These are phyloP conservation scores for Hygrophoropsis aurantiaca DNA, from an alignment of 768 basidiomycete genomes.

Conservation along the genomic window DNA sequence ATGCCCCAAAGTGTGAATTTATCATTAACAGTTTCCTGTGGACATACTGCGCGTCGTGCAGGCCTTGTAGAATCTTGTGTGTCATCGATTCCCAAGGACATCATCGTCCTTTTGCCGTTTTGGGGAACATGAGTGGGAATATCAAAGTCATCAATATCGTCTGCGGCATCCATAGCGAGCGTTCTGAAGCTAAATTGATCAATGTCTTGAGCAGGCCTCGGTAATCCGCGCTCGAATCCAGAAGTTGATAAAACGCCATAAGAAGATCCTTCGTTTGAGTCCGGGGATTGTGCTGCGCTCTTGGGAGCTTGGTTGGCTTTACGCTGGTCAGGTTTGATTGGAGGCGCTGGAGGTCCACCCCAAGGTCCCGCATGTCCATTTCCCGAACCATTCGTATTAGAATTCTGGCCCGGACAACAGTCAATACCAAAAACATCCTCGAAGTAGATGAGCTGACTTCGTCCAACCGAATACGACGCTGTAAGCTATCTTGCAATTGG, in stretches of 20 bases:
- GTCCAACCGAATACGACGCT: slow-evolving; percentile 42
- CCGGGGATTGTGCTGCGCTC: slow-evolving; percentile 10
- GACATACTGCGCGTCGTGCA: slow-evolving; percentile 24
- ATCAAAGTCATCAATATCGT: slow-evolving; percentile 24
- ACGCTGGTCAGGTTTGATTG: slow-evolving; percentile 1
- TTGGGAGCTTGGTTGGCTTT: slow-evolving; percentile 9
- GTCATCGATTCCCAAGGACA: slow-evolving; percentile 18
- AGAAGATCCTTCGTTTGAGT: slow-evolving; percentile 8
- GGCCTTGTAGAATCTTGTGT: slow-evolving; percentile 24
- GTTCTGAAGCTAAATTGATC: slow-evolving; percentile 21
- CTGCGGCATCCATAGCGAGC: slow-evolving; percentile 25
- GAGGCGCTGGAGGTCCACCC: slow-evolving; percentile 5
- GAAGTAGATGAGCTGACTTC: slow-evolving; percentile 9
- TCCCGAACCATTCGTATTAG: background rate
- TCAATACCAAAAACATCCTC: slow-evolving; percentile 2
- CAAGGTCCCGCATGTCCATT: background rate
- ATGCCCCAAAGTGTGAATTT: background rate
- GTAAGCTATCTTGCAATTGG: slow-evolving; percentile 46
- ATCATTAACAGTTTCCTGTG: background rate
- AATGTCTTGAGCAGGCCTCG: slow-evolving; percentile 19
- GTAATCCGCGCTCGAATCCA: slow-evolving; percentile 9
- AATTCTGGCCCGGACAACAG: background rate
- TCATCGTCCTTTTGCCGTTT: slow-evolving; percentile 14
- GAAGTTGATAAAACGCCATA: slow-evolving; percentile 9
- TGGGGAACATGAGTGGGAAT: slow-evolving; percentile 9